These are phyloP conservation scores for Botrytis pseudocinerea DNA, from an alignment of 2,329 filamentous ascomycete genomes.

Conservation along the genomic window DNA sequence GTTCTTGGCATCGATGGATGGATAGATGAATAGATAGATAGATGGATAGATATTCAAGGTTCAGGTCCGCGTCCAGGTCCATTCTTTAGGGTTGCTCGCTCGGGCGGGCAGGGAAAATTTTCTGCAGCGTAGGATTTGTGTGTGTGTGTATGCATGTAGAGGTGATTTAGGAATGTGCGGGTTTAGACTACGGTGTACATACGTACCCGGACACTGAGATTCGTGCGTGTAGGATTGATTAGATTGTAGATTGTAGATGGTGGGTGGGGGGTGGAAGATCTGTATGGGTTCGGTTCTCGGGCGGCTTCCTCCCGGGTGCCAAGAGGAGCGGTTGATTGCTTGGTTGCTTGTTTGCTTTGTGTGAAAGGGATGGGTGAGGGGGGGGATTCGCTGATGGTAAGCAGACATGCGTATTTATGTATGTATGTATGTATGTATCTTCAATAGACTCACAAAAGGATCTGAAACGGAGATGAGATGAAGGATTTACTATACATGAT, in stretches of 20 bases:
- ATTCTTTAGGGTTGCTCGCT: not conserved
- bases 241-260: not conserved
- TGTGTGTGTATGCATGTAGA: no score
- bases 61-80: not conserved
- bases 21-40: no score
- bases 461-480: not conserved
- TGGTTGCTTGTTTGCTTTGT: not conserved
- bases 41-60: not conserved
- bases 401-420: not conserved
- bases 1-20: not conserved
- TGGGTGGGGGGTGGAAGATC: not conserved
- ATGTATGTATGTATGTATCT: not conserved
- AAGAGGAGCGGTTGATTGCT: not conserved
- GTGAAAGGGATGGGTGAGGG: not conserved
- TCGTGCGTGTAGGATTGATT: not conserved
- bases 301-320: not conserved
- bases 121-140: not conserved
- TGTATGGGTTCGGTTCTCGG: not conserved
- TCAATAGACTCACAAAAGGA: no score
- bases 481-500: not conserved
- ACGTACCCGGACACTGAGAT: not conserved
- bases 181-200: not conserved
- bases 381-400: no score
- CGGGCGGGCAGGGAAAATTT: not conserved
- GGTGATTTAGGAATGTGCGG: not conserved